Evolutionary conservation across 116 monocot genomes (phyloP).

Genomic region (Papilionanthe hybrid): DNA sequence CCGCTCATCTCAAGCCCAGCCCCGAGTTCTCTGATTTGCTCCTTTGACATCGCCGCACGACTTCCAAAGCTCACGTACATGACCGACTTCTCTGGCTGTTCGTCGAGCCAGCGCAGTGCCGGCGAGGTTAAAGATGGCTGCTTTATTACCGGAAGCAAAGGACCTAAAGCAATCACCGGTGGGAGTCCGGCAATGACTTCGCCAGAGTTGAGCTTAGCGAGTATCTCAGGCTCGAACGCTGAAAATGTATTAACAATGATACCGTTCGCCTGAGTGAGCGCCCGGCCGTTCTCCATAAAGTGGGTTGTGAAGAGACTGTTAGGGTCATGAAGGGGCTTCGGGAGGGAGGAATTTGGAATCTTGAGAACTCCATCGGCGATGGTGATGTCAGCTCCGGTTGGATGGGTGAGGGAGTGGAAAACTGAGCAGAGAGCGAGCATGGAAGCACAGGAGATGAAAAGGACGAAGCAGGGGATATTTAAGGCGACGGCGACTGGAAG

Average conservation of each 20-base stretch:
- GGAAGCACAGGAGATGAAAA: slow-evolving; percentile 39
- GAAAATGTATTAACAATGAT: slow-evolving; percentile 50
- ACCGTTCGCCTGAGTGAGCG: slow-evolving; percentile 14
- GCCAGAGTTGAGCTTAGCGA: slow-evolving; percentile 28
- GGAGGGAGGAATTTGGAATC: slow-evolving; percentile 19
- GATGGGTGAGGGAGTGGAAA: slow-evolving; percentile 12
- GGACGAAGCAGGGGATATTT: slow-evolving; percentile 27
- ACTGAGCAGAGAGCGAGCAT: slow-evolving; percentile 41
- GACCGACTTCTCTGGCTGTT: slow-evolving; percentile 37
- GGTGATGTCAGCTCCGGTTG: slow-evolving; percentile 9
- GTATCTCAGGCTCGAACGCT: slow-evolving; percentile 24
- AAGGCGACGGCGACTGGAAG: slow-evolving; percentile 23
- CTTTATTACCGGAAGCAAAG: slow-evolving; percentile 11
- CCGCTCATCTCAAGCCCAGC: slow-evolving; percentile 36
- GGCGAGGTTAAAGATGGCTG: not conserved
- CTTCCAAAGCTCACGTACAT: slow-evolving; percentile 46
- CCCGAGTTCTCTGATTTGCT: slow-evolving; percentile 30
- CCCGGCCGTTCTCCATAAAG: slow-evolving; percentile 23
- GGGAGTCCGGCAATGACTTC: slow-evolving; percentile 28
- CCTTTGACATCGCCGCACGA: slow-evolving; percentile 26
- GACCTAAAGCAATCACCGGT: slow-evolving; percentile 37
- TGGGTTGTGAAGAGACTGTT: slow-evolving; percentile 29
- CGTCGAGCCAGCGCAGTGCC: slow-evolving; percentile 29
- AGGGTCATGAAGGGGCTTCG: slow-evolving; percentile 30
- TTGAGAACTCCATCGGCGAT: slow-evolving; percentile 26